Conservation (phyloP, 129 eudicot genomes). For the Escallonia herrerae region DNA sequence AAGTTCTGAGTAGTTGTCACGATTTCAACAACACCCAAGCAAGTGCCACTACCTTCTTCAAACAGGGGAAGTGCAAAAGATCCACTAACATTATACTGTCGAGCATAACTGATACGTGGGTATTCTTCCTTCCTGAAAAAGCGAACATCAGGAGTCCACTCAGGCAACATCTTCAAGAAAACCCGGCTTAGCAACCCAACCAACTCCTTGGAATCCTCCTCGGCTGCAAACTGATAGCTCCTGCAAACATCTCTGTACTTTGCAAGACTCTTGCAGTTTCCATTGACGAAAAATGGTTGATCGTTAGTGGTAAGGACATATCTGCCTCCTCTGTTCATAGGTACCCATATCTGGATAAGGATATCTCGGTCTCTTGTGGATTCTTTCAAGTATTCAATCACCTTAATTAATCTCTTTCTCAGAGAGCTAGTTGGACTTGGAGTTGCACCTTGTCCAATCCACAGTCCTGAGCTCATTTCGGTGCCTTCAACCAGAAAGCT, state of each 20-base stretch:
- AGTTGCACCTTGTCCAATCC: constrained; percentile 18
- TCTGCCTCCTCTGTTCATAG: constrained; percentile 44
- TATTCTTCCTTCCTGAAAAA: constrained; percentile 39
- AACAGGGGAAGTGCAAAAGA: constrained; percentile 78
- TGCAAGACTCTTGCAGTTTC: constrained; percentile 39
- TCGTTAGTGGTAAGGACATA: constrained; percentile 49
- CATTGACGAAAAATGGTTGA: constrained; percentile 48
- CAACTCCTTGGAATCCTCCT: constrained; percentile 35
- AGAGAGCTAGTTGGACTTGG: constrained; percentile 24
- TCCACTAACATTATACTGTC: constrained; percentile 47
- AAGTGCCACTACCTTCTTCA: constrained; percentile 53
- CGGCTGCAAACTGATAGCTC: constrained; percentile 49
- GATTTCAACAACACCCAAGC: constrained; percentile 80
- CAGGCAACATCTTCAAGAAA: constrained; percentile 62
- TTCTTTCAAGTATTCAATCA: constrained; percentile 43
- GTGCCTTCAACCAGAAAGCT: constrained; percentile 17
- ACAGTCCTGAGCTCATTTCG: too few relatives aligned
- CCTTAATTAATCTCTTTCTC: constrained; percentile 42
- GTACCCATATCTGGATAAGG: constrained; percentile 82
- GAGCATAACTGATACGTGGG: constrained; percentile 47
- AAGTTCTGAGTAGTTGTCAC: constrained; percentile 52
- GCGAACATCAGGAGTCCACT: constrained; percentile 61
- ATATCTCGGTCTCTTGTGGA: constrained; percentile 40
- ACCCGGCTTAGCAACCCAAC: constrained; percentile 70
- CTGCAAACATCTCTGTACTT: constrained; percentile 49